Percentiles rank a stretch among this genome's conserved stretches.
Evolutionary conservation across 1,284 basidiomycete genomes (phyloP).

Genomic region (Bjerkandera adusta): DNA sequence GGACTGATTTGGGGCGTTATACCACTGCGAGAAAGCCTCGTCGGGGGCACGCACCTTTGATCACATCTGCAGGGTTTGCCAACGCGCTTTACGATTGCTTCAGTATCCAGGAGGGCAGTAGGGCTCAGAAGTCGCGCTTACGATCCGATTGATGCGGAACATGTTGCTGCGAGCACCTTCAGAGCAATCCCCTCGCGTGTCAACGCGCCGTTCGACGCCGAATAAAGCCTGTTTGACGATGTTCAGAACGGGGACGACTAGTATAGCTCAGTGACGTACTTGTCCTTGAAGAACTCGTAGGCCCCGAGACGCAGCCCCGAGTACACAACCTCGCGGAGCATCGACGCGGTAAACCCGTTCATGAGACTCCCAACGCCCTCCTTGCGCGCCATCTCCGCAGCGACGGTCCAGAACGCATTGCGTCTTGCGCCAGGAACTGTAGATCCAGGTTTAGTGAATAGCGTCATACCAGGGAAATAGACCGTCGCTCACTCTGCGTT

Average conservation of each 20-base stretch:
- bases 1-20: constrained; percentile 24
- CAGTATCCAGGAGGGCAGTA: not conserved
- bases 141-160: constrained; percentile 36
- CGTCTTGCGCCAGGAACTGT: constrained; percentile 29
- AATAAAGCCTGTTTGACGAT: constrained; percentile 20
- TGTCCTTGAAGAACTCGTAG: constrained; percentile 40
- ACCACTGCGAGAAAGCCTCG: not conserved
- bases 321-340: constrained; percentile 36
- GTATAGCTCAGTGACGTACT: constrained; percentile 22
- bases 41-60: constrained; percentile 31
- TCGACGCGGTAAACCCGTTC: constrained; percentile 35
- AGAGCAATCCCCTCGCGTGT: constrained; percentile 32
- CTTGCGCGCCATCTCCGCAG: constrained; percentile 31
- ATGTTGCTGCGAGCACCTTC: constrained; percentile 34
- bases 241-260: not conserved
- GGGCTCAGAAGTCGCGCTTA: constrained; percentile 15
- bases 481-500: constrained; percentile 27
- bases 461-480: not conserved
- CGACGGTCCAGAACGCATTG: constrained; percentile 35
- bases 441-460: not conserved
- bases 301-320: constrained; percentile 37
- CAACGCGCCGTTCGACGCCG: constrained; percentile 27
- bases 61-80: constrained; percentile 39
- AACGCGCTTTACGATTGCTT: constrained; percentile 24
- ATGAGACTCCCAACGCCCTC: constrained; percentile 34